Base-by-base conservation (phyloP, 768 basidiomycete genomes). In the Trametes elegans region DNA sequence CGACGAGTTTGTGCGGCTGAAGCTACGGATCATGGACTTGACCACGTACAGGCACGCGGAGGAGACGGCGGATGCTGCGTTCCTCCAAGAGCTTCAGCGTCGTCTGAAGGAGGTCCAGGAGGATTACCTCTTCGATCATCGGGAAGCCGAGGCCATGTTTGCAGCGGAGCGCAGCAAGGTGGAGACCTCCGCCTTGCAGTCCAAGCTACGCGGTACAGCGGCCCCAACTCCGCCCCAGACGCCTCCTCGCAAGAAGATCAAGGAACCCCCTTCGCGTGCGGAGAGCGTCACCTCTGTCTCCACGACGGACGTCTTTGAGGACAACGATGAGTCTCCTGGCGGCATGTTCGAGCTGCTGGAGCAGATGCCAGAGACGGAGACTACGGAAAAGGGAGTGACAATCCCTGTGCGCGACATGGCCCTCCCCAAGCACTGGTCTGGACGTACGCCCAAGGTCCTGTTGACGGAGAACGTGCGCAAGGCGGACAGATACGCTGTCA, bases 361-460 rank as follows among this genome's bases (percentile, higher is more conserved):
- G 21, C 77, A 78, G 47, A 73, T 81, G 63, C 81, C 85, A 11
- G 66, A 73, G 6, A 79, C 74, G n/a, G 81, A 81, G 58, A 76
- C 77, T n/a, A 82, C 79, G 18, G 68, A 74, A 9, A 68, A 76
- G 48, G 88, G 87, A 13, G 75, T 72, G 8, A 78, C 77, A 5
- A 72, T 88, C 42, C 68, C 60, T 24, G 64, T 87, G 58, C 77
- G 85, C 24, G 84, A 93, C 56, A 87, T 98, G 85, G 66, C 82
- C 1, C 74, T 92, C 23, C 89, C 93, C 2, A 96, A 90, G 70
- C 83, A 90, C 64, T 87, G 85, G 77, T 85, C 90, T 32, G 88
- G 90, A 31, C 85, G 83, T 35, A 86, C 88, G 13, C 93, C 96
- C 9, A 94, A 89, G 69, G 73, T 67, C 14, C 68, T 92, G 5